phyloP scores from a whole-genome alignment of 2,329 filamentous ascomycete genomes.

The Ilyonectria robusta region DNA sequence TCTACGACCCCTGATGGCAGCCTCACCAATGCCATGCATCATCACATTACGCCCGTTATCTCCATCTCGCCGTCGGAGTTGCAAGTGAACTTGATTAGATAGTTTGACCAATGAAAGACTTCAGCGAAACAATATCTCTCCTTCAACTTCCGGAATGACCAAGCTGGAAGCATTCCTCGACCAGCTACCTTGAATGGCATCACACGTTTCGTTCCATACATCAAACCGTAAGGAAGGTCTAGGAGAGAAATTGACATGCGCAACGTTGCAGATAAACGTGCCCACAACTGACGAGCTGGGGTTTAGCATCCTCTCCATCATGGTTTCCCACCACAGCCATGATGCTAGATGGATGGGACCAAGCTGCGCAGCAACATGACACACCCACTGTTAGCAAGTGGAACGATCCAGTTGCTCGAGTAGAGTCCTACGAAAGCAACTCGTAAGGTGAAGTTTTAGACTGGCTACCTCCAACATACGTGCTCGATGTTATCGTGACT shows the following conservation, averaged over 20 bases:
- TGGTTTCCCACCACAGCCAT: conserved; percentile 2
- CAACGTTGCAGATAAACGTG: conserved; percentile 6
- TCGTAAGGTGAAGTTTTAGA: conserved; percentile 6
- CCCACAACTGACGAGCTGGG: not conserved
- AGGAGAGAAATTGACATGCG: not conserved
- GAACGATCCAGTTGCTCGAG: conserved; percentile 16
- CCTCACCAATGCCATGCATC: not conserved
- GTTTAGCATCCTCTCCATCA: not conserved
- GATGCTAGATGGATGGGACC: conserved; percentile 3
- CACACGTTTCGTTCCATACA: conserved; percentile 5
- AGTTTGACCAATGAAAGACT: not conserved
- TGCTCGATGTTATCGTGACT: not conserved
- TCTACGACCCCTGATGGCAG: not conserved
- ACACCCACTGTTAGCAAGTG: conserved; percentile 23
- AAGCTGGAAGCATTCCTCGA: not conserved
- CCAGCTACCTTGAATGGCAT: not conserved
- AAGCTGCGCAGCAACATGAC: conserved; percentile 25
- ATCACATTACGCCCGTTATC: not conserved
- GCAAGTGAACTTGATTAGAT: not conserved
- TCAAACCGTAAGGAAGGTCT: not conserved
- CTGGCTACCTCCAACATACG: not conserved
- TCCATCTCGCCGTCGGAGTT: not conserved
- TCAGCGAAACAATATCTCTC: not conserved
- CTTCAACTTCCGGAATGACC: not conserved
- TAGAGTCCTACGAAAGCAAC: conserved; percentile 5